These are phyloP conservation scores for Calocybe gangraenosa DNA, from an alignment of 768 basidiomycete genomes.

Conservation along the genomic window DNA sequence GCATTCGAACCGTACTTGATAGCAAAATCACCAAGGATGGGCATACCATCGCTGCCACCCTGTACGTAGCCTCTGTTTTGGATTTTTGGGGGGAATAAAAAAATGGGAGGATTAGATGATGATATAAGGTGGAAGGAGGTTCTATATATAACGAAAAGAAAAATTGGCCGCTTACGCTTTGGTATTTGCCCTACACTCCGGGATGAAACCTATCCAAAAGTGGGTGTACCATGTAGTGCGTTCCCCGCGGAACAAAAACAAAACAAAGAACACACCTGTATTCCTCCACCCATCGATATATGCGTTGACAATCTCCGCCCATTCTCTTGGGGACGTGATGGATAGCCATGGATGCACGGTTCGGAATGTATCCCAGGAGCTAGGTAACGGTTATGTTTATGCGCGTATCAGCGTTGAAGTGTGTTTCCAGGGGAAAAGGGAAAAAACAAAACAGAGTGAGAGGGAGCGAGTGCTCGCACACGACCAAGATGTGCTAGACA, in stretches of 20 bases:
- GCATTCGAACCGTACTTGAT: constrained; percentile 38
- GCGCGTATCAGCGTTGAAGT: too few species aligned
- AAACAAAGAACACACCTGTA: constrained; percentile 27
- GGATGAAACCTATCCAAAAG: constrained; percentile 34
- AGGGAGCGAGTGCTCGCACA: too few species aligned
- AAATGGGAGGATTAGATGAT: too few species aligned
- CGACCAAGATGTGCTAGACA: too few species aligned
- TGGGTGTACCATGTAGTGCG: not conserved
- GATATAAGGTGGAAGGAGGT: too few species aligned
- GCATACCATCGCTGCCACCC: constrained; percentile 48
- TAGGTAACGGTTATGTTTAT: constrained; percentile 18
- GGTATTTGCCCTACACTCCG: constrained; percentile 47
- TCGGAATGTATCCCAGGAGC: constrained; percentile 53
- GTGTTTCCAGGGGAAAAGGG: too few species aligned
- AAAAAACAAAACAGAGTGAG: too few species aligned
- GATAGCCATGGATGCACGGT: constrained; percentile 49
- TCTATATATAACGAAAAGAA: not conserved
- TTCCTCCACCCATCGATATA: constrained; percentile 50
- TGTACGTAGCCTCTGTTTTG: constrained; percentile 40
- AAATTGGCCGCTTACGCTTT: constrained; percentile 31
- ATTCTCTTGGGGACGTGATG: constrained; percentile 38
- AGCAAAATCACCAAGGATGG: constrained; percentile 48
- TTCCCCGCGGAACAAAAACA: not conserved
- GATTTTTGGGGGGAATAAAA: too few species aligned
- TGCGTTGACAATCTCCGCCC: constrained; percentile 43